Conservation (phyloP, 306 rosid species). For the Cicer judaicum region DNA sequence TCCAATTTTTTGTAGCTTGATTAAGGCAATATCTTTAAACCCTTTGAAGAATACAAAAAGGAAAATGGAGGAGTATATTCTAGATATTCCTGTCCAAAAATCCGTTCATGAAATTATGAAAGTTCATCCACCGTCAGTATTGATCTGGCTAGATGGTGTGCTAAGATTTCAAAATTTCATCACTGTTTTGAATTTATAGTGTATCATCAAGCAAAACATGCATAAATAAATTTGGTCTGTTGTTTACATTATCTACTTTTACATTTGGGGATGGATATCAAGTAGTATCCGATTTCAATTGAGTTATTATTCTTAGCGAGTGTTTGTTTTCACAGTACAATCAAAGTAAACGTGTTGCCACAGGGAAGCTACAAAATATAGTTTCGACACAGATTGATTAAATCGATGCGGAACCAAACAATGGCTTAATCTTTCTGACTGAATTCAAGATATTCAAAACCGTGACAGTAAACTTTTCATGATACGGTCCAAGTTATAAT, state of each 20-base stretch:
- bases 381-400: too few relatives aligned
- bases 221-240: background rate
- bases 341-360: too few relatives aligned
- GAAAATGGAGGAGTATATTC: conserved; percentile 15
- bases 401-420: too few relatives aligned
- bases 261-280: background rate
- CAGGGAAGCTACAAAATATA: too few relatives aligned
- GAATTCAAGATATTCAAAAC: conserved; percentile 22
- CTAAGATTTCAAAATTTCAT: background rate
- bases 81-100: background rate
- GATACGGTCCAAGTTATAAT: background rate
- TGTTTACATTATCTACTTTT: conserved; percentile 1
- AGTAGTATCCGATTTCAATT: background rate
- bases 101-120: background rate
- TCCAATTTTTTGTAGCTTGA: conserved; percentile 32
- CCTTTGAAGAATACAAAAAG: conserved; percentile 11
- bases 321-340: too few relatives aligned
- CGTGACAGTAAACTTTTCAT: background rate
- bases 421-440: background rate
- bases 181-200: background rate
- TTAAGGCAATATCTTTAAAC: conserved; percentile 25
- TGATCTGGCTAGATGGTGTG: conserved; percentile 3
- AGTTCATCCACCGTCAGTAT: background rate
- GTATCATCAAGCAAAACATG: background rate
- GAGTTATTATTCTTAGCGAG: background rate